These are phyloP conservation scores for Gentiana macrophylla DNA, from an alignment of 257 asterid species.

Conservation along the genomic window DNA sequence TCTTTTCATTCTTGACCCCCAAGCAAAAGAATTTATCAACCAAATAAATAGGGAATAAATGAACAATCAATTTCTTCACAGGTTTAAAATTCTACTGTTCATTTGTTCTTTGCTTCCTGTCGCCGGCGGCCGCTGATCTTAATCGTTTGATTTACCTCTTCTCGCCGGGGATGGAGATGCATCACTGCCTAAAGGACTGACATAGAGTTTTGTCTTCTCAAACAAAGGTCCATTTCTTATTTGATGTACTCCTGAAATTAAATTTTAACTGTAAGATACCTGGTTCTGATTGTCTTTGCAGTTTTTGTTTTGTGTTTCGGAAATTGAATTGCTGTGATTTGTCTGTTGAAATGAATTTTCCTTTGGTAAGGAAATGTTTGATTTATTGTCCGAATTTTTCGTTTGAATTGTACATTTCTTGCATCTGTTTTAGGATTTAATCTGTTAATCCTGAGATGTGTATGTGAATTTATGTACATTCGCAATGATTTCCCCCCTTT, in stretches of 20 bases:
- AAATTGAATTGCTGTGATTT: not conserved
- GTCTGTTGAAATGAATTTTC: too few relatives aligned
- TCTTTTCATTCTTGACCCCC: slow-evolving; percentile 13
- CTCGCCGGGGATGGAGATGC: slow-evolving; percentile 11
- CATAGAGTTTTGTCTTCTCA: slow-evolving; percentile 4
- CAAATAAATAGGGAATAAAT: not conserved
- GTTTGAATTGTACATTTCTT: too few relatives aligned
- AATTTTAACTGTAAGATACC: not conserved
- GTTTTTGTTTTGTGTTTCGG: not conserved
- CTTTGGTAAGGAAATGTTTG: too few relatives aligned
- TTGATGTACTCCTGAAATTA: not conserved
- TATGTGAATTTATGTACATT: too few relatives aligned
- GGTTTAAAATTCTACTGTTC: not conserved
- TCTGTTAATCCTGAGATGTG: too few relatives aligned
- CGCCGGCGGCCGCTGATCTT: slow-evolving; percentile 10
- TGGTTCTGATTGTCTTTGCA: not conserved
- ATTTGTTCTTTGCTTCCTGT: not conserved
- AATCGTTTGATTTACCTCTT: not conserved
- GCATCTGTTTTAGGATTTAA: too few relatives aligned
- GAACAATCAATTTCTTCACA: not conserved
- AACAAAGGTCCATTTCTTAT: not conserved
- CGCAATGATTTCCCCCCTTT: too few relatives aligned
- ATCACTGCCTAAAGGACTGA: slow-evolving; percentile 6
- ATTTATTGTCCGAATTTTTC: too few relatives aligned
- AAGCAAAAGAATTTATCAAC: slow-evolving; percentile 6